A percentile compares a stretch with the other conserved stretches of the same genome.
phyloP scores from a whole-genome alignment of 345 rosid genomes.

The Lenwebbia sp. region DNA sequence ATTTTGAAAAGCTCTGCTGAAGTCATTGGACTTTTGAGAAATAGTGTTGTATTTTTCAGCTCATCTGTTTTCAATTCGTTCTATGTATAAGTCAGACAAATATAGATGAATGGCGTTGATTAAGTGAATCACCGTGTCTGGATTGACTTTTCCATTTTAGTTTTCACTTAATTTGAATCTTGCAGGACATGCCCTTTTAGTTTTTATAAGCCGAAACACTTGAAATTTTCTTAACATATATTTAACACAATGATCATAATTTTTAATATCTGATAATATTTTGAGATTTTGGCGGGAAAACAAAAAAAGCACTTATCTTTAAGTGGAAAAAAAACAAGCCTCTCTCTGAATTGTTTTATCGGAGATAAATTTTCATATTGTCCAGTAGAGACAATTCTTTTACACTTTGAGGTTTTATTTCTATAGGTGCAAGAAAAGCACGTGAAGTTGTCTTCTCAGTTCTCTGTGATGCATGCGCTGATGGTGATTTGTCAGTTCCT shows the following conservation, averaged over 20 bases:
- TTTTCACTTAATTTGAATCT: neutral
- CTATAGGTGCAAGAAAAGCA: conserved; percentile 72
- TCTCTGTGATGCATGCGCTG: conserved; percentile 53
- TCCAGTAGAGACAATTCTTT: neutral
- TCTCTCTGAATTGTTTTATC: neutral
- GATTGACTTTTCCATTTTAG: neutral
- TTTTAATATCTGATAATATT: neutral
- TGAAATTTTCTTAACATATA: neutral
- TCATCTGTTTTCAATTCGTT: neutral
- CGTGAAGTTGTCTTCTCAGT: conserved; percentile 67
- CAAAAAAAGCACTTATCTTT: neutral
- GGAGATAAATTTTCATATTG: neutral
- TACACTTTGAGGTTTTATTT: neutral
- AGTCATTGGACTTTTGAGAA: neutral
- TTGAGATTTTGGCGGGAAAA: neutral
- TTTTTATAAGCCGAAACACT: neutral
- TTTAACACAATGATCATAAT: neutral
- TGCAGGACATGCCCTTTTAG: neutral
- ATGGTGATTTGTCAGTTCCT: conserved; percentile 57
- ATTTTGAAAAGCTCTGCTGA: neutral
- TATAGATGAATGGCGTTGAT: neutral
- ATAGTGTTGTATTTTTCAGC: neutral
- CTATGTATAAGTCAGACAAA: neutral
- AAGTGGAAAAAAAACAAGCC: neutral
- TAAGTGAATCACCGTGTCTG: neutral